A percentile compares a stretch with the other conserved stretches of the same genome.
Evolutionary conservation across 164 flowering plant genomes (phyloP).

Genomic region (Chimonanthus praecox): DNA sequence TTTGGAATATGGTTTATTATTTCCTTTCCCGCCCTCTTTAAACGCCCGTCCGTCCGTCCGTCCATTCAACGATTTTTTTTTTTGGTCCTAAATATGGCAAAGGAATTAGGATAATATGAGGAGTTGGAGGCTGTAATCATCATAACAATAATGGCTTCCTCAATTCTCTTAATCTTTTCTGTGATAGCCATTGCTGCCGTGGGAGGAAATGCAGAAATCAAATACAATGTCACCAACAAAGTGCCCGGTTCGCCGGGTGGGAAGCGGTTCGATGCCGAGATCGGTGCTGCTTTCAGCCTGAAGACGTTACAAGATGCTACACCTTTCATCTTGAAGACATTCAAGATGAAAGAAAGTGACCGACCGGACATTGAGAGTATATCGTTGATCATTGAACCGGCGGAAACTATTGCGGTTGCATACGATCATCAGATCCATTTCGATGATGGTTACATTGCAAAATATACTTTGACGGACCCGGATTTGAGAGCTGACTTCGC

Average conservation of each 20-base stretch:
- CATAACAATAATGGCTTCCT: background rate
- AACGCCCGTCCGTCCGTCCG: too few relatives aligned
- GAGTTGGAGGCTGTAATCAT: too few relatives aligned
- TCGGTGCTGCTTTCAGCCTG: conserved; percentile 23
- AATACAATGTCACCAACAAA: conserved; percentile 26
- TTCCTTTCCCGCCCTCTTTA: too few relatives aligned
- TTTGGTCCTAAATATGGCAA: too few relatives aligned
- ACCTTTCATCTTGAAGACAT: conserved; percentile 45
- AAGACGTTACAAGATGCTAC: conserved; percentile 37
- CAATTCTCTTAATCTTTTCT: conserved; percentile 6
- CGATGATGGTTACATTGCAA: conserved; percentile 30
- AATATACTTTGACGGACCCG: conserved; percentile 18
- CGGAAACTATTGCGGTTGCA: conserved; percentile 46
- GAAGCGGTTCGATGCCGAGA: too few relatives aligned
- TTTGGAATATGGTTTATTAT: too few relatives aligned
- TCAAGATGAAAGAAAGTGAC: conserved; percentile 33
- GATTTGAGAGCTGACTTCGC: conserved; percentile 43
- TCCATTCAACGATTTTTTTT: too few relatives aligned
- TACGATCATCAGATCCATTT: conserved; percentile 35
- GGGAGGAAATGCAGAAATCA: conserved; percentile 25
- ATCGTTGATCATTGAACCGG: conserved; percentile 29
- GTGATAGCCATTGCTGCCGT: conserved; percentile 11
- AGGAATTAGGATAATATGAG: too few relatives aligned
- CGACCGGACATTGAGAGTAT: conserved; percentile 31
- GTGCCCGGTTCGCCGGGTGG: too few relatives aligned